Conservation (phyloP, 441 rosid genomes). For the Raphanus hybrid region DNA sequence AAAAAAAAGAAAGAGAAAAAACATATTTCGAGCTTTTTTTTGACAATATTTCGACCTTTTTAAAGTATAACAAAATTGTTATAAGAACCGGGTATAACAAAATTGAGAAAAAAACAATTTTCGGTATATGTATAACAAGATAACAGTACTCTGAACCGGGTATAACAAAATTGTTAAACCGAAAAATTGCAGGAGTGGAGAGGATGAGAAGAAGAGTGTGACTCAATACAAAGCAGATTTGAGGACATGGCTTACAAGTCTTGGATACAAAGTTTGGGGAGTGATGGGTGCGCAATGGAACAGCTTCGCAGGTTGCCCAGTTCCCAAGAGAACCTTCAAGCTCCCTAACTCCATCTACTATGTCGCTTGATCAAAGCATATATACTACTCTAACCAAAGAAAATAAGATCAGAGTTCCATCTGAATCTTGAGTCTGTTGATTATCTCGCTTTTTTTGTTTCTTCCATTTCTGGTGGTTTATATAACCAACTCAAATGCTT, state of each 20-base stretch:
- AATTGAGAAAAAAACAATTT: too few species aligned
- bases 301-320: slow-evolving; percentile 72
- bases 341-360: slow-evolving; percentile 88
- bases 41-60: too few species aligned
- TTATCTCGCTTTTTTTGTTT: background rate
- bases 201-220: slow-evolving; percentile 60
- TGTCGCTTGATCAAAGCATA: slow-evolving; percentile 41
- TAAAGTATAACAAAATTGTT: too few species aligned
- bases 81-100: too few species aligned
- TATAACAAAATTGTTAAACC: slow-evolving; percentile 1
- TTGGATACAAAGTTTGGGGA: slow-evolving; percentile 80
- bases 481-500: background rate
- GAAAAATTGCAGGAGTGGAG: slow-evolving; percentile 50
- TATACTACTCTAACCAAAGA: slow-evolving; percentile 5
- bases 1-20: too few species aligned
- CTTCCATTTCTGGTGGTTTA: background rate
- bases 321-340: slow-evolving; percentile 78
- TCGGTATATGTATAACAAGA: too few species aligned
- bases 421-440: slow-evolving; percentile 30
- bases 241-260: slow-evolving; percentile 53
- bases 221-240: slow-evolving; percentile 64
- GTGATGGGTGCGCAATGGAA: slow-evolving; percentile 82
- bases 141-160: background rate
- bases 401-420: slow-evolving; percentile 26
- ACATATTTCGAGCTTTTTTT: too few species aligned